Evolutionary conservation across 2,329 filamentous ascomycete genomes (phyloP).

Genomic region (Fusarium solani-melongenae): DNA sequence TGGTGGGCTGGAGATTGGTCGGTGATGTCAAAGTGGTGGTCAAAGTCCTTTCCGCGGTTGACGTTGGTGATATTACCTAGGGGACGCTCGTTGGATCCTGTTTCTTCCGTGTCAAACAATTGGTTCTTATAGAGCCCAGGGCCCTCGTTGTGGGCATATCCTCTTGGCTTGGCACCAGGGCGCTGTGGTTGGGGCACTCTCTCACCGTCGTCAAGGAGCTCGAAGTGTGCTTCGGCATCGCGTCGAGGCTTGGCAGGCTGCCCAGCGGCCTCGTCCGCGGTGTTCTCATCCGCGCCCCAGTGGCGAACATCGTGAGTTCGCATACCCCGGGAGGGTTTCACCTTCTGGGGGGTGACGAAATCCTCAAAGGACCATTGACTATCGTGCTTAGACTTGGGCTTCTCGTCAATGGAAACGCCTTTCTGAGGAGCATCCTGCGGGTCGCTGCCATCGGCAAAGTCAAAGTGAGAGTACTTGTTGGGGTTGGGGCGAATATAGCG

Average conservation of each 20-base stretch:
- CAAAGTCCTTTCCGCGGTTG: slow-evolving; percentile 80
- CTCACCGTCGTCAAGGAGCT: slow-evolving; percentile 80
- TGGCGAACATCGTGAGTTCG: slow-evolving; percentile 79
- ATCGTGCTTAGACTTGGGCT: slow-evolving; percentile 70
- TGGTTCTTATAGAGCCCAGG: slow-evolving; percentile 81
- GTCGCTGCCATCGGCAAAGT: slow-evolving; percentile 76
- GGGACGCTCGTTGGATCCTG: slow-evolving; percentile 54
- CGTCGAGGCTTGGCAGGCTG: slow-evolving; percentile 76
- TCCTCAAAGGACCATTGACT: slow-evolving; percentile 91
- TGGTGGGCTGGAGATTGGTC: slow-evolving; percentile 72
- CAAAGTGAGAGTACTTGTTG: slow-evolving; percentile 87
- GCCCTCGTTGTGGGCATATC: slow-evolving; percentile 73
- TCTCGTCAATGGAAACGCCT: slow-evolving; percentile 54
- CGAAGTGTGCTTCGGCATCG: slow-evolving; percentile 85
- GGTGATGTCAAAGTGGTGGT: slow-evolving; percentile 79
- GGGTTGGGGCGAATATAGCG: slow-evolving; percentile 73
- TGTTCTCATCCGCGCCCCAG: slow-evolving; percentile 77
- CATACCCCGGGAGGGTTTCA: slow-evolving; percentile 66
- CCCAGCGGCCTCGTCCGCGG: slow-evolving; percentile 64
- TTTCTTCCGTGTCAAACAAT: slow-evolving; percentile 70
- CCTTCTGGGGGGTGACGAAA: slow-evolving; percentile 85
- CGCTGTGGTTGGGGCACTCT: slow-evolving; percentile 62
- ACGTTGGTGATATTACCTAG: slow-evolving; percentile 78
- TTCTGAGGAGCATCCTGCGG: slow-evolving; percentile 59
- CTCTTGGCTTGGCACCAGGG: slow-evolving; percentile 59